Percentiles rank a stretch among this genome's conserved stretches.
Conservation (phyloP, 306 rosid species). For the Quillaja saponaria region DNA sequence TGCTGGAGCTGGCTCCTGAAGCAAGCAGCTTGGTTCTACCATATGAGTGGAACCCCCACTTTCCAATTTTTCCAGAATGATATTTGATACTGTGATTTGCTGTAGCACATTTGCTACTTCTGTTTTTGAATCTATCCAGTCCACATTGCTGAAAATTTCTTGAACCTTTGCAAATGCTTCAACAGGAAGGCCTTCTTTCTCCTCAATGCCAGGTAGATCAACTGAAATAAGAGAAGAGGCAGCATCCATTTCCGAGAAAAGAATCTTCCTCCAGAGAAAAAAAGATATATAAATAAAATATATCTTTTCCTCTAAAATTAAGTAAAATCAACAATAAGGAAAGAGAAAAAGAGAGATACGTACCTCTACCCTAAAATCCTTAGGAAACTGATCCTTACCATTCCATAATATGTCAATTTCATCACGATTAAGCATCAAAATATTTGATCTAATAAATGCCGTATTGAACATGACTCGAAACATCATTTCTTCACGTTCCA, state of each 20-base stretch:
- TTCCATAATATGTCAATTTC: slow-evolving; percentile 88
- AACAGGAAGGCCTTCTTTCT: slow-evolving; percentile 86
- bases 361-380: slow-evolving; percentile 97
- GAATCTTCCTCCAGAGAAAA: slow-evolving; percentile 59
- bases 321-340: slow-evolving; percentile 19
- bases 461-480: slow-evolving; percentile 96
- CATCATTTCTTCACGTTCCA: slow-evolving; percentile 88
- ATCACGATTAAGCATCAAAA: slow-evolving; percentile 92
- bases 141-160: slow-evolving; percentile 82
- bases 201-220: slow-evolving; percentile 71
- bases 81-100: slow-evolving; percentile 56
- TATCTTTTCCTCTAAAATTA: slow-evolving; percentile 27
- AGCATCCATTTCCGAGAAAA: slow-evolving; percentile 94
- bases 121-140: slow-evolving; percentile 76
- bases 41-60: slow-evolving; percentile 36
- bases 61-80: slow-evolving; percentile 47
- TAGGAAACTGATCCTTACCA: slow-evolving; percentile 71
- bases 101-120: slow-evolving; percentile 70
- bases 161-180: slow-evolving; percentile 93
- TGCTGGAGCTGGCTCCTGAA: slow-evolving; percentile 44
- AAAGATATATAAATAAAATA: slow-evolving; percentile 17
- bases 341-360: slow-evolving; percentile 28
- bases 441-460: slow-evolving; percentile 92
- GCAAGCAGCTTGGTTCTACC: slow-evolving; percentile 35
- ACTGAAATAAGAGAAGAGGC: slow-evolving; percentile 58